Evolutionary conservation across 1,284 basidiomycete genomes (phyloP).

Genomic region (Rugosomyces carneus): DNA sequence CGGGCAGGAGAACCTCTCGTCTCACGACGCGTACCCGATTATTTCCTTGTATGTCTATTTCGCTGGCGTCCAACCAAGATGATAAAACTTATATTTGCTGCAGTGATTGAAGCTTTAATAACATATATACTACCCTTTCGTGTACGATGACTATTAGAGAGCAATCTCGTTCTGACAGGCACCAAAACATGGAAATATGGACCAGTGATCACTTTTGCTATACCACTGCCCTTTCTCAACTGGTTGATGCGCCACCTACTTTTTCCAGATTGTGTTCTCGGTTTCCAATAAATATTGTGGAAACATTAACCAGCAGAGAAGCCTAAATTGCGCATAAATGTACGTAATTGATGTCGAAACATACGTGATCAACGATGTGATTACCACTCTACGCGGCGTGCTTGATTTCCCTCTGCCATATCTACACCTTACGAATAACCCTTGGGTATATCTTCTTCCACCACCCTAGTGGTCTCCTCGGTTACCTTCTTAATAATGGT

Average conservation of each 20-base stretch:
- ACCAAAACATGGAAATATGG: conserved; percentile 10
- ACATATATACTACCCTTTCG: conserved; percentile 19
- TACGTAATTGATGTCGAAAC: no score
- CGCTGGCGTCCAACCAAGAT: not conserved
- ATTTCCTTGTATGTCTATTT: conserved; percentile 71
- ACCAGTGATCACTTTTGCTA: conserved; percentile 1
- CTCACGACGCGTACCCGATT: conserved; percentile 97
- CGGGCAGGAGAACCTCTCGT: conserved; percentile 97
- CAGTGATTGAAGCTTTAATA: conserved; percentile 22
- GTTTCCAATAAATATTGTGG: no score
- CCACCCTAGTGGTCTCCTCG: conserved; percentile 18
- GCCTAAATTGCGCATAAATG: no score
- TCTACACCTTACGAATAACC: conserved; percentile 8
- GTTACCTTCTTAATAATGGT: conserved; percentile 14
- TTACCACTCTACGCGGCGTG: no score
- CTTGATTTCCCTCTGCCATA: not conserved
- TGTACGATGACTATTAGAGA: conserved; percentile 22
- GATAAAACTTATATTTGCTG: not conserved
- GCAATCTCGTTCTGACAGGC: conserved; percentile 13
- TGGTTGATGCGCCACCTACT: no score
- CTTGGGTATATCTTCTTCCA: conserved; percentile 9
- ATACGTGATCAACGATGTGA: not conserved
- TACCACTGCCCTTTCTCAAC: conserved; percentile 1
- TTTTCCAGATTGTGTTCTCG: no score
- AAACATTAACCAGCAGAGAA: no score